These are phyloP conservation scores for Kwoniella heveanensis DNA, from an alignment of 768 basidiomycete genomes.

Conservation along the genomic window DNA sequence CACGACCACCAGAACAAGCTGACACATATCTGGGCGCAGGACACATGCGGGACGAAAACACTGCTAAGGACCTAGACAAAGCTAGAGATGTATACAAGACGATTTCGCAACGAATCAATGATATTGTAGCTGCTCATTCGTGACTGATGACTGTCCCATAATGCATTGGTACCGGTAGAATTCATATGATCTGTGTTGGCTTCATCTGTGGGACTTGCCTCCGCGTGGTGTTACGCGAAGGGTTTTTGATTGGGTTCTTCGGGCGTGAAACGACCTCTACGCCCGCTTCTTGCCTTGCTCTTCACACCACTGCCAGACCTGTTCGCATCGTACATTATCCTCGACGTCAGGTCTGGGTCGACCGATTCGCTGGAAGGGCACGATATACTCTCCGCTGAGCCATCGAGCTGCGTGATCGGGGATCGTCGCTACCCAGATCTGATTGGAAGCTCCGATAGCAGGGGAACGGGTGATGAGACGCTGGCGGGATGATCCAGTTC, in stretches of 20 bases:
- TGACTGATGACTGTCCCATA: neutral
- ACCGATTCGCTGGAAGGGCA: conserved; percentile 43
- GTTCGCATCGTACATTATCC: conserved; percentile 21
- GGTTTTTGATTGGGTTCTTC: no score
- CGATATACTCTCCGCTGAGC: conserved; percentile 42
- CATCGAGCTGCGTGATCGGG: conserved; percentile 26
- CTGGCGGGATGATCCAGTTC: no score
- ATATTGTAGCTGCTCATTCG: conserved; percentile 22
- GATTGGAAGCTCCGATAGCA: conserved; percentile 35
- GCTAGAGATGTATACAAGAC: conserved; percentile 24
- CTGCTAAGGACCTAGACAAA: conserved; percentile 60
- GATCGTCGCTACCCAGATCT: conserved; percentile 45
- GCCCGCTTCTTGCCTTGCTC: conserved; percentile 31
- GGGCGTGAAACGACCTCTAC: neutral
- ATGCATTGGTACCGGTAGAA: no score
- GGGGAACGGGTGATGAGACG: conserved; percentile 25
- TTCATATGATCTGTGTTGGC: no score
- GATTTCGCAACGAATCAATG: conserved; percentile 30
- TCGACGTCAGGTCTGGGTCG: conserved; percentile 36
- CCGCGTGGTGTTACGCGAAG: no score
- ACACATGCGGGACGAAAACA: conserved; percentile 74
- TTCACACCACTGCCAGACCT: conserved; percentile 48
- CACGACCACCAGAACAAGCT: no score
- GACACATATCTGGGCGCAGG: conserved; percentile 56
- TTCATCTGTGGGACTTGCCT: no score